A percentile compares a stretch with the other conserved stretches of the same genome.
Conservation (phyloP, 495 filamentous ascomycete genomes). For the Daldinia decipiens region DNA sequence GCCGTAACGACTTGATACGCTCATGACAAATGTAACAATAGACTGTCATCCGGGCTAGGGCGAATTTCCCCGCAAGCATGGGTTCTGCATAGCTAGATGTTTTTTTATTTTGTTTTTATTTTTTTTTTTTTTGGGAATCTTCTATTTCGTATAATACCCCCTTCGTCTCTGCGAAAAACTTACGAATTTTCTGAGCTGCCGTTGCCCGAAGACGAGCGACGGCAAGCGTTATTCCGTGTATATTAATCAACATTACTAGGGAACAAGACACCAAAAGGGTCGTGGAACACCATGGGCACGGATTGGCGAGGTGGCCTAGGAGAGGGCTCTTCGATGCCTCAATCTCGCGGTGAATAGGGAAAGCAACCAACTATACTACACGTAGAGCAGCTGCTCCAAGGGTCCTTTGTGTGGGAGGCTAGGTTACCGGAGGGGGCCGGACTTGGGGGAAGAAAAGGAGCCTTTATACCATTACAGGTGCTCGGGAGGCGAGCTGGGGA, state of each 20-base stretch:
- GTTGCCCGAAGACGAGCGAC: constrained; percentile 15
- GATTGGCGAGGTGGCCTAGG: constrained; percentile 8
- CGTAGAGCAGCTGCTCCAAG: constrained; percentile 10
- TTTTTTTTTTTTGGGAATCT: background rate
- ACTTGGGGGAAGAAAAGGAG: constrained; percentile 7
- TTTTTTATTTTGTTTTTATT: constrained; percentile 25
- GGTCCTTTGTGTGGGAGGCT: constrained; percentile 22
- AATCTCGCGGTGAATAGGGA: constrained; percentile 8
- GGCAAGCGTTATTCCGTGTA: constrained; percentile 25
- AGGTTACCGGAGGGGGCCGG: constrained; percentile 5
- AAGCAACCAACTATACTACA: constrained; percentile 7
- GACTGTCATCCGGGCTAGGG: constrained; percentile 35
- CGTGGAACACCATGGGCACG: constrained; percentile 19
- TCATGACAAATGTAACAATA: constrained; percentile 48
- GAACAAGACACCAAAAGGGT: constrained; percentile 21
- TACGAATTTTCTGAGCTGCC: constrained; percentile 33
- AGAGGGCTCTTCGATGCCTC: background rate
- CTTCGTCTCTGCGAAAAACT: constrained; percentile 28
- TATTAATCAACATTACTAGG: constrained; percentile 23
- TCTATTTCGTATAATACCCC: constrained; percentile 33
- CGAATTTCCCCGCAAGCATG: constrained; percentile 26
- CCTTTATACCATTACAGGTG: constrained; percentile 18
- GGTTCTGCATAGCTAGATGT: constrained; percentile 36
- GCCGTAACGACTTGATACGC: constrained; percentile 41
- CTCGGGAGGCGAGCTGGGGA: constrained; percentile 18